phyloP scores from a whole-genome alignment of 2,329 filamentous ascomycete genomes.

The Trichoderma harzianum region DNA sequence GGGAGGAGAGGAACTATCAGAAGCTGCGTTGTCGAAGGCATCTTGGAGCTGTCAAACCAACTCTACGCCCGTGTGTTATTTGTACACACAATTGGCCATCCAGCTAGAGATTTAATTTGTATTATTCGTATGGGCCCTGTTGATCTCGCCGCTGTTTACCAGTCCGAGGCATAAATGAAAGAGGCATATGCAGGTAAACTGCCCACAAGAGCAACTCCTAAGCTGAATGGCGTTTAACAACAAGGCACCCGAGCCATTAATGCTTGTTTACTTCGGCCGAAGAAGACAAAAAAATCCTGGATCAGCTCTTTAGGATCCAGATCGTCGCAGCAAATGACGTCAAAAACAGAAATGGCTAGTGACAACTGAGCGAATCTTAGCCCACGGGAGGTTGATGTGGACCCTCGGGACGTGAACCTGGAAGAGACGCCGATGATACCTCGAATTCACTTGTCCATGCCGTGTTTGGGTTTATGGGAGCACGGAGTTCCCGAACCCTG shows the following conservation, averaged over 20 bases:
- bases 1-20: background rate
- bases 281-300: background rate
- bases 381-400: background rate
- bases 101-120: background rate
- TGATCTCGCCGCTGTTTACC: background rate
- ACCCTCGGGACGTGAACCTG: background rate
- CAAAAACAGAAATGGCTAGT: background rate
- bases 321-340: background rate
- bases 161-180: background rate
- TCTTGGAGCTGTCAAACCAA: background rate
- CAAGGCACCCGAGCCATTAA: background rate
- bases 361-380: background rate
- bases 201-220: background rate
- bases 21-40: background rate
- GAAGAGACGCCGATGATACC: background rate
- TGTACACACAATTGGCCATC: background rate
- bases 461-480: background rate
- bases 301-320: background rate
- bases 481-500: background rate
- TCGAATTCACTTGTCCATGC: background rate
- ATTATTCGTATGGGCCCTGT: background rate
- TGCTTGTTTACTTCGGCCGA: background rate
- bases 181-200: background rate
- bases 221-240: background rate
- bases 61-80: background rate